phyloP scores from a whole-genome alignment of 176 grass and related monocot genomes.

The Ensete glaucum region DNA sequence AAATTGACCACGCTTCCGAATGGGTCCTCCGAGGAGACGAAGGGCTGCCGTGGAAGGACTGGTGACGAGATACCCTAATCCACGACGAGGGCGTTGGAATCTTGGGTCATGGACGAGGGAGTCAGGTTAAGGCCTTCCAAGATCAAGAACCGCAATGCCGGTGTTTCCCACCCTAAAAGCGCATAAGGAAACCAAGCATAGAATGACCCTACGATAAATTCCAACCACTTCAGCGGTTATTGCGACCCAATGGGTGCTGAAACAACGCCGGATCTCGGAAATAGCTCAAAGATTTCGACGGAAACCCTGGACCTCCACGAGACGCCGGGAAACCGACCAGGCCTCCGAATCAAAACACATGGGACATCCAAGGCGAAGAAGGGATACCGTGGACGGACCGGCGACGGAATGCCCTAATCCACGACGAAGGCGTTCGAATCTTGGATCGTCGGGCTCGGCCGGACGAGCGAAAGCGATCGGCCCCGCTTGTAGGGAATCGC shows the following conservation, averaged over 20 bases:
- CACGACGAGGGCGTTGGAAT: slow-evolving; percentile 5
- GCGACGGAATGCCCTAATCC: slow-evolving; percentile 12
- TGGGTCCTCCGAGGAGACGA: background rate
- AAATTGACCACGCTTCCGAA: background rate
- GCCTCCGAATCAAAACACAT: background rate
- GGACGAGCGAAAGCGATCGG: slow-evolving; percentile 10
- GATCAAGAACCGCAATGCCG: background rate
- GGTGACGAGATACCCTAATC: slow-evolving; percentile 5
- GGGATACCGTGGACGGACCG: background rate
- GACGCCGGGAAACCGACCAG: background rate
- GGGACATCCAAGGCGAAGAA: slow-evolving; percentile 2
- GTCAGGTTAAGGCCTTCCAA: background rate
- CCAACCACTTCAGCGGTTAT: background rate
- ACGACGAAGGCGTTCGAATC: slow-evolving; percentile 5
- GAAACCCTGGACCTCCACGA: background rate
- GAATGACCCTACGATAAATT: background rate
- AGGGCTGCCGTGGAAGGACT: background rate
- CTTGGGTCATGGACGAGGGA: background rate
- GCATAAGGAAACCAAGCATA: background rate
- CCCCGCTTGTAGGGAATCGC: background rate
- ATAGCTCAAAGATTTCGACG: slow-evolving; percentile 7
- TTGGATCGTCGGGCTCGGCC: slow-evolving; percentile 5
- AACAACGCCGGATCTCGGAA: background rate
- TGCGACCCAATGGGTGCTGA: background rate
- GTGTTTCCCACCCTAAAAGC: background rate